phyloP scores from a whole-genome alignment of 768 basidiomycete genomes.

The Mrakia gelida region DNA sequence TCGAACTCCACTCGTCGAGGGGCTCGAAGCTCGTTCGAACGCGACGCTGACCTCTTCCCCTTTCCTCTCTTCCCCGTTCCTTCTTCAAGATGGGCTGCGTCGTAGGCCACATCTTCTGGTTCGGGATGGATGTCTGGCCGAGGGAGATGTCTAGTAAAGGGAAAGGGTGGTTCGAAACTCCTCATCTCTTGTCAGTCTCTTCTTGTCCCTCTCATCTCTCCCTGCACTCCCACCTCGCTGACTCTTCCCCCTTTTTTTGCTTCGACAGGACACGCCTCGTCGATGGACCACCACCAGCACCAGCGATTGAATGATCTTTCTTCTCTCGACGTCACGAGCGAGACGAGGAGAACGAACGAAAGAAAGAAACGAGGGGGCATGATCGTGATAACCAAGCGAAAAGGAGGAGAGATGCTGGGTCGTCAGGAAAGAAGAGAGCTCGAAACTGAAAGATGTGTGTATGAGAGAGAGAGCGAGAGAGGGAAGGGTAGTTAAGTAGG shows the following conservation, averaged over 20 bases:
- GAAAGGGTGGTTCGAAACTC: slow-evolving; percentile 28
- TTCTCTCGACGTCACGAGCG: not conserved
- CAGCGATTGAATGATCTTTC: not conserved
- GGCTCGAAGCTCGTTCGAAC: slow-evolving; percentile 32
- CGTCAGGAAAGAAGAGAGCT: not conserved
- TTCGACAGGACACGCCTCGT: not conserved
- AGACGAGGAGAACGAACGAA: not conserved
- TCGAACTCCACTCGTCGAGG: too few relatives aligned
- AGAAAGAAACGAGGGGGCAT: too few relatives aligned
- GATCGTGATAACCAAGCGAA: not conserved
- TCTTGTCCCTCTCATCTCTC: too few relatives aligned
- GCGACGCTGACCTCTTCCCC: slow-evolving; percentile 27
- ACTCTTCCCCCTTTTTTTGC: not conserved
- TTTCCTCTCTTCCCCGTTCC: not conserved
- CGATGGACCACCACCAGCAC: not conserved
- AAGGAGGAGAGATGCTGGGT: not conserved
- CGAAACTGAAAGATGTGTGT: not conserved
- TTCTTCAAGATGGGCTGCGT: slow-evolving; percentile 14
- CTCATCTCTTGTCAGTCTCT: slow-evolving; percentile 25
- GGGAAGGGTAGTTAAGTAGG: not conserved
- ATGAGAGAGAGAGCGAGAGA: not conserved
- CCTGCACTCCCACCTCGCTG: too few relatives aligned
- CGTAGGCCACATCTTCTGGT: slow-evolving; percentile 28
- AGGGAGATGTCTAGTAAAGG: slow-evolving; percentile 20
- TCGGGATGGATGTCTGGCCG: slow-evolving; percentile 31